A percentile compares a stretch with the other conserved stretches of the same genome.
Evolutionary conservation across 2,329 filamentous ascomycete genomes (phyloP).

Genomic region (Nothopassalora personata): DNA sequence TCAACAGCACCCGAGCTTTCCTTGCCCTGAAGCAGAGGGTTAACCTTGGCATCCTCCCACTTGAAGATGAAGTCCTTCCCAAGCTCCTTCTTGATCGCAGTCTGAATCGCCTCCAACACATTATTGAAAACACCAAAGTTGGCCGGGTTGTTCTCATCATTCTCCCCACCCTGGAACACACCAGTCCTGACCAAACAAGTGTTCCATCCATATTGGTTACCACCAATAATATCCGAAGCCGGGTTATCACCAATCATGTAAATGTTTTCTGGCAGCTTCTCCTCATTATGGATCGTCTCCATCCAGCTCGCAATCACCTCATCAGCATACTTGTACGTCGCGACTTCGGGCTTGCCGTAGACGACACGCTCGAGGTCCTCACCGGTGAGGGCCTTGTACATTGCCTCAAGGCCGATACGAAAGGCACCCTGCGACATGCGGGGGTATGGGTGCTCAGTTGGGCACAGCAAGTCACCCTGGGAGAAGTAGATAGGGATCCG

Average conservation of each 20-base stretch:
- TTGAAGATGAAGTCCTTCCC: constrained; percentile 69
- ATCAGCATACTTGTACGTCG: constrained; percentile 75
- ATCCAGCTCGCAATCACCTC: constrained; percentile 69
- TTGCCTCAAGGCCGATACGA: constrained; percentile 67
- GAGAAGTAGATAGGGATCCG: constrained; percentile 72
- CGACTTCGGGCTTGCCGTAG: constrained; percentile 68
- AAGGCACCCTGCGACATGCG: constrained; percentile 71
- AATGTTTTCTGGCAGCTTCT: constrained; percentile 61
- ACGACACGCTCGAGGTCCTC: constrained; percentile 68
- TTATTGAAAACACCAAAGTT: constrained; percentile 71
- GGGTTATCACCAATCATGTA: constrained; percentile 77
- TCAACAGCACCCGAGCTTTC: constrained; percentile 21
- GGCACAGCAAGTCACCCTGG: constrained; percentile 61
- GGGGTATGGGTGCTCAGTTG: constrained; percentile 48
- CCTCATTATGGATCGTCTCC: constrained; percentile 68
- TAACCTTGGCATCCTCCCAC: constrained; percentile 63
- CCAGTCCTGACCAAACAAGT: constrained; percentile 72
- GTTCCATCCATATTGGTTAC: constrained; percentile 79
- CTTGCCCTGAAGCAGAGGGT: constrained; percentile 51
- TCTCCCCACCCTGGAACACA: constrained; percentile 71
- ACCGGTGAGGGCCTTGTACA: constrained; percentile 66
- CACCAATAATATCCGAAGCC: constrained; percentile 67
- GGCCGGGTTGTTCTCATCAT: constrained; percentile 71
- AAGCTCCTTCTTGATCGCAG: constrained; percentile 63
- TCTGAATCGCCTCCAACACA: constrained; percentile 65